A percentile compares a stretch with the other conserved stretches of the same genome.
Evolutionary conservation across 148 eudicot genomes (phyloP).

Genomic region (Simmondsia chinensis): DNA sequence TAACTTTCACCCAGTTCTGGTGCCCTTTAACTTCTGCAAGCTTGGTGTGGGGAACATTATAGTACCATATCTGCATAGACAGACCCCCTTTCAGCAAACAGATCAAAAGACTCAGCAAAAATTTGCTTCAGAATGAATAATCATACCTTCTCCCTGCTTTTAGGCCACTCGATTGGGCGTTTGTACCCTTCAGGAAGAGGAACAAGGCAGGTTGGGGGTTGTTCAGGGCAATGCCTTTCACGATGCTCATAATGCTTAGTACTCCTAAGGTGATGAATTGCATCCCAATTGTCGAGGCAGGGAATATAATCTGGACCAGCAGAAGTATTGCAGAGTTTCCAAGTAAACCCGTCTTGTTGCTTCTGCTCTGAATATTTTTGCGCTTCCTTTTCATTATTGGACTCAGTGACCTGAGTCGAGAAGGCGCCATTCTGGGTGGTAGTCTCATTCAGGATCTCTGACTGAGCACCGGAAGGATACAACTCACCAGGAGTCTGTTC

Average conservation of each 20-base stretch:
- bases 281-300: slow-evolving; percentile 53
- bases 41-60: slow-evolving; percentile 57
- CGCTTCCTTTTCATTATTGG: slow-evolving; percentile 33
- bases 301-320: slow-evolving; percentile 85
- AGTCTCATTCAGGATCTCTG: slow-evolving; percentile 38
- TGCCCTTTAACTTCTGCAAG: slow-evolving; percentile 63
- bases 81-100: no score
- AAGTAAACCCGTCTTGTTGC: slow-evolving; percentile 12
- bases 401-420: slow-evolving; percentile 47
- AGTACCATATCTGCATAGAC: slow-evolving; percentile 50
- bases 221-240: slow-evolving; percentile 53
- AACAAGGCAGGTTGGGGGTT: slow-evolving; percentile 54
- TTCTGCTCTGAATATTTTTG: slow-evolving; percentile 14
- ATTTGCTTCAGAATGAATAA: neutral
- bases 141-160: slow-evolving; percentile 59
- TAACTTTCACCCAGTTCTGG: slow-evolving; percentile 64
- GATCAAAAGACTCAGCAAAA: no score
- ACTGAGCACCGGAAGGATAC: slow-evolving; percentile 9
- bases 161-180: slow-evolving; percentile 52
- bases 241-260: slow-evolving; percentile 58
- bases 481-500: no score
- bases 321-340: slow-evolving; percentile 46
- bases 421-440: slow-evolving; percentile 34
- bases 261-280: slow-evolving; percentile 36
- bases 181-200: slow-evolving; percentile 58